Conservation (phyloP, 768 basidiomycete genomes). For the Boletus rex-veris region DNA sequence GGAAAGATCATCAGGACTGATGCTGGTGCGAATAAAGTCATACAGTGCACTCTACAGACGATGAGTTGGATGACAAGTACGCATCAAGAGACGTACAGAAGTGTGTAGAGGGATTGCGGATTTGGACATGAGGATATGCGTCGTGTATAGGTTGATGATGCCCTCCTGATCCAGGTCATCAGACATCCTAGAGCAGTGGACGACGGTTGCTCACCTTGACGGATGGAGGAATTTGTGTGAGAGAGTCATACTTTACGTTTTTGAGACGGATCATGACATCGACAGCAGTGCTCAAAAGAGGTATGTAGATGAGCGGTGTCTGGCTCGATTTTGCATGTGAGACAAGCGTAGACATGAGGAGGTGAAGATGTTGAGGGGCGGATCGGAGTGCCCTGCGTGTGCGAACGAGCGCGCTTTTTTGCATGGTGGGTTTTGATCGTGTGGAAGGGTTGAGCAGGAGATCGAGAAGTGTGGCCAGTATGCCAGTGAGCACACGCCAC, state of each 20-base stretch:
- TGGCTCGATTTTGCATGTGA: slow-evolving; percentile 47
- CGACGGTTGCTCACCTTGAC: slow-evolving; percentile 39
- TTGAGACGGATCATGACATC: slow-evolving; percentile 72
- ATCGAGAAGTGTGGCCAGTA: slow-evolving; percentile 61
- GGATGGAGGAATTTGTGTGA: slow-evolving; percentile 42
- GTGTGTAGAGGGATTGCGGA: slow-evolving; percentile 54
- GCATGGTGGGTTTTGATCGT: slow-evolving; percentile 55
- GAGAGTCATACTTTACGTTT: slow-evolving; percentile 42
- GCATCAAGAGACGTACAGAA: slow-evolving; percentile 40
- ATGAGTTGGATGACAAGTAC: slow-evolving; percentile 9
- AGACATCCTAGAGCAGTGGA: neutral
- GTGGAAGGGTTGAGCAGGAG: slow-evolving; percentile 49
- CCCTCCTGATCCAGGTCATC: slow-evolving; percentile 40
- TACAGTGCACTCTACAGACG: slow-evolving; percentile 45
- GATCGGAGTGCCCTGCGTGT: slow-evolving; percentile 66
- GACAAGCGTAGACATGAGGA: slow-evolving; percentile 53
- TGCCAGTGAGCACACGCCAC: slow-evolving; percentile 52
- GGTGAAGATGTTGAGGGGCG: slow-evolving; percentile 48
- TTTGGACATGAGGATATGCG: slow-evolving; percentile 65
- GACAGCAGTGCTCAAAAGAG: slow-evolving; percentile 65
- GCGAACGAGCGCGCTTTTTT: slow-evolving; percentile 57
- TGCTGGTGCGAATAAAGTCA: slow-evolving; percentile 56
- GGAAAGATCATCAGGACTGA: slow-evolving; percentile 50
- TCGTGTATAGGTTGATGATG: slow-evolving; percentile 58
- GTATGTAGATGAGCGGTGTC: slow-evolving; percentile 37